Conservation (phyloP, 352 stramenopile genomes). For the Phytophthora sojae region DNA sequence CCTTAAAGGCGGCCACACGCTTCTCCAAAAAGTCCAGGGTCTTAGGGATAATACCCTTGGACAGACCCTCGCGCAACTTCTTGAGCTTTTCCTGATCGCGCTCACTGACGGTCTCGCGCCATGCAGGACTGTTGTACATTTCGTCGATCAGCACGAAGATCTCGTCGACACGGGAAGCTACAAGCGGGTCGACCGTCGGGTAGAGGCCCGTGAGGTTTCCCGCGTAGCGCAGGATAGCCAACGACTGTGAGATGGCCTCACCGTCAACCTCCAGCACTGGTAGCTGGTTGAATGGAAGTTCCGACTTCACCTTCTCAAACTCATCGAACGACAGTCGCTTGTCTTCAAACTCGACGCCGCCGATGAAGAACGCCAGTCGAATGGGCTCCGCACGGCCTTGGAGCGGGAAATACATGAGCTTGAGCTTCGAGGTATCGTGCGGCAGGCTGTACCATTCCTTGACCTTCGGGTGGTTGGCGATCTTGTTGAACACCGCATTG, state of each 20-base stretch:
- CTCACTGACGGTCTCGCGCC: slow-evolving; percentile 11
- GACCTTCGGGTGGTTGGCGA: slow-evolving; percentile 36
- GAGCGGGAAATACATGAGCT: slow-evolving; percentile 66
- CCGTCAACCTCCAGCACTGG: slow-evolving; percentile 62
- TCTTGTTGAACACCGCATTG: slow-evolving; percentile 38
- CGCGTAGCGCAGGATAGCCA: slow-evolving; percentile 66
- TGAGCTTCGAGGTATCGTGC: slow-evolving; percentile 29
- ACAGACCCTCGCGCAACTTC: slow-evolving; percentile 44
- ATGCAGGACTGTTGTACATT: slow-evolving; percentile 31
- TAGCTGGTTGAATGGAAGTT: slow-evolving; percentile 55
- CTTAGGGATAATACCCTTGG: slow-evolving; percentile 36
- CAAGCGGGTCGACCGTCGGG: slow-evolving; percentile 33
- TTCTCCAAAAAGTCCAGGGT: slow-evolving; percentile 46
- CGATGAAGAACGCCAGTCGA: slow-evolving; percentile 56
- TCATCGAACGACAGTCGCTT: slow-evolving; percentile 44
- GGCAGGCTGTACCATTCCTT: slow-evolving; percentile 43
- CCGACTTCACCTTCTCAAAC: slow-evolving; percentile 38
- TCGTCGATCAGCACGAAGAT: slow-evolving; percentile 49
- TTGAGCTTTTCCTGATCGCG: slow-evolving; percentile 40
- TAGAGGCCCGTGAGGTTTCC: slow-evolving; percentile 59
- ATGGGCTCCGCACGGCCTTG: slow-evolving; percentile 53
- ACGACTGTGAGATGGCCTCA: slow-evolving; percentile 44
- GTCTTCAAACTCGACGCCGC: slow-evolving; percentile 61
- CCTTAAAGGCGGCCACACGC: slow-evolving; percentile 38
- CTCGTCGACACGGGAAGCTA: slow-evolving; percentile 50